phyloP scores from a whole-genome alignment of 441 rosid genomes.

The Aleurites moluccanus region DNA sequence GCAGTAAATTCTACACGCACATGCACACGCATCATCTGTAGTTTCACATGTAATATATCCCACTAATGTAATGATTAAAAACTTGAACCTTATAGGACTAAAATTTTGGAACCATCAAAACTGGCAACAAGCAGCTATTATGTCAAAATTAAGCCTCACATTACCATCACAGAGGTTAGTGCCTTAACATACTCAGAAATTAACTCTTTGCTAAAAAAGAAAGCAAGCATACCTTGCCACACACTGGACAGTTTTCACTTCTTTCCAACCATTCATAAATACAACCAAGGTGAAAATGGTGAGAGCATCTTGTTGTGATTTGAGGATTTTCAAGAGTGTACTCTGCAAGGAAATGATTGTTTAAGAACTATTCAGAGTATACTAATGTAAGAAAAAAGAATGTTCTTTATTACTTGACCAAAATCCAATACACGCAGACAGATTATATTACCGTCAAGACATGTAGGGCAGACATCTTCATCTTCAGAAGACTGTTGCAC shows the following conservation, averaged over 20 bases:
- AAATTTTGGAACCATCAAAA: neutral
- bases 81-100: neutral
- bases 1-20: neutral
- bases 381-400: neutral
- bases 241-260: conserved; percentile 87
- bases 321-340: conserved; percentile 86
- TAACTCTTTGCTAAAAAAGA: neutral
- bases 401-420: neutral
- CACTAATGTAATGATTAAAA: conserved; percentile 3
- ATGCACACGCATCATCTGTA: too few relatives aligned
- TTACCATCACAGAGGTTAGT: neutral
- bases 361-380: neutral
- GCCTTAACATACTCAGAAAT: neutral
- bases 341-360: conserved; percentile 47
- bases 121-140: neutral
- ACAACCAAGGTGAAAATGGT: conserved; percentile 93
- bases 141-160: neutral
- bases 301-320: conserved; percentile 68
- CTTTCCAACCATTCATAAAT: conserved; percentile 98
- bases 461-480: conserved; percentile 88
- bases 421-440: neutral
- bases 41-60: neutral
- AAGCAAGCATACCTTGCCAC: conserved; percentile 70
- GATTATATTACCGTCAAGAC: conserved; percentile 72
- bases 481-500: conserved; percentile 57